phyloP scores from a whole-genome alignment of 2,329 filamentous ascomycete genomes.

The Ophiostoma sp. region DNA sequence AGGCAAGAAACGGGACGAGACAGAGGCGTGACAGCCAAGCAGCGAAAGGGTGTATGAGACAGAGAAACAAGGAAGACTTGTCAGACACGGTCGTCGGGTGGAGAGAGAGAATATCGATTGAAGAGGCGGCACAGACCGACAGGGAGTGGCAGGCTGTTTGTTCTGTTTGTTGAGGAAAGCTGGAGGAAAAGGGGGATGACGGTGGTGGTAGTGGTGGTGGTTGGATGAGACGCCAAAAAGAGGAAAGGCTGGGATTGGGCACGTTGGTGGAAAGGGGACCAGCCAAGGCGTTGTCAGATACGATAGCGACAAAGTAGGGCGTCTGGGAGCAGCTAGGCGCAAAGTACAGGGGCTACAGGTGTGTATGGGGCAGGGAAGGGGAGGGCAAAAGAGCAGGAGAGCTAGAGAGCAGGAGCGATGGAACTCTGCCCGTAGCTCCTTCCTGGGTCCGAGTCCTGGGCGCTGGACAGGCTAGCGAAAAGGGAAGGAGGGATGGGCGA shows the following conservation, averaged over 20 bases:
- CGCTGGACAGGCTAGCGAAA: background rate
- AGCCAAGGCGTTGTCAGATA: too few relatives aligned
- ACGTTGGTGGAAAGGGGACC: background rate
- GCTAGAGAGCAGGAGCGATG: constrained; percentile 9
- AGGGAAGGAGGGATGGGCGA: constrained; percentile 3
- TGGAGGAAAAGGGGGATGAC: constrained; percentile 21
- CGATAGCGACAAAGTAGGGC: background rate
- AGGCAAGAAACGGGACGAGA: background rate
- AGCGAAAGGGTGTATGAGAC: background rate
- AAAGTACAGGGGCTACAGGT: too few relatives aligned
- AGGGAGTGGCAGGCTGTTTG: background rate
- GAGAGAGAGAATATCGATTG: background rate
- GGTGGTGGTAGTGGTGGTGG: constrained; percentile 21
- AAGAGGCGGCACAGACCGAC: constrained; percentile 3
- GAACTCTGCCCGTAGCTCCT: constrained; percentile 17
- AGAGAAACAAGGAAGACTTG: constrained; percentile 3
- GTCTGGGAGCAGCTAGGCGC: background rate
- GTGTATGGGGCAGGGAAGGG: too few relatives aligned
- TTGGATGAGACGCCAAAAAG: constrained; percentile 20
- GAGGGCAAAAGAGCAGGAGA: background rate
- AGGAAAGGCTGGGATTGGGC: constrained; percentile 21
- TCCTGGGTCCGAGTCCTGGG: background rate
- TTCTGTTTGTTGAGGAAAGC: background rate
- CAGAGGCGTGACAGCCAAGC: background rate
- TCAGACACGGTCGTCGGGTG: constrained; percentile 4